A percentile compares a stretch with the other conserved stretches of the same genome.
Conservation (phyloP, 345 rosid species). For the Chamaenerion angustifolium region DNA sequence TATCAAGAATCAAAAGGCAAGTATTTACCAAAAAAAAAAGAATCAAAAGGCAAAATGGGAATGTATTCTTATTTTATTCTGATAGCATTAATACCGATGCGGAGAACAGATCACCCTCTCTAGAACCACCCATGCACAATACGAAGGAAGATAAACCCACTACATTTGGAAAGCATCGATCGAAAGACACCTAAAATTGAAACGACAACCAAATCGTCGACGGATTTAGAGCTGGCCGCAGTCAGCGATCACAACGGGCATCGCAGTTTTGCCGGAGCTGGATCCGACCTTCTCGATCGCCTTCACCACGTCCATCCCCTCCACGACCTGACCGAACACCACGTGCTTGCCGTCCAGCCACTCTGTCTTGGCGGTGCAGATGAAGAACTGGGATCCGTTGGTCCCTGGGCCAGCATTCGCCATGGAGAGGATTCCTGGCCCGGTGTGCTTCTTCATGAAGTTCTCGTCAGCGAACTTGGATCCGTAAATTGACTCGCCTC, state of each 20-base stretch:
- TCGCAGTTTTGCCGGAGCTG: conserved; percentile 17
- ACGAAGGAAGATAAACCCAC: no score
- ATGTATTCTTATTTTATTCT: no score
- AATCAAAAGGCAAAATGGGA: no score
- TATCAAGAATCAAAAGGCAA: no score
- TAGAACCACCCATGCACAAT: no score
- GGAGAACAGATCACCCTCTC: no score
- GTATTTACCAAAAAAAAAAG: no score
- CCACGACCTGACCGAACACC: conserved; percentile 30
- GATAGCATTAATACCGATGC: no score
- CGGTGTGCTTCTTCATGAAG: conserved; percentile 30
- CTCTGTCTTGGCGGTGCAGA: conserved; percentile 24
- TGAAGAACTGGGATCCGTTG: conserved; percentile 29
- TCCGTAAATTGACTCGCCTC: conserved; percentile 36
- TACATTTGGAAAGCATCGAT: no score
- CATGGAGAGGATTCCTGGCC: conserved; percentile 31
- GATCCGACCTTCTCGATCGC: conserved; percentile 25
- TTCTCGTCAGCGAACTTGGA: conserved; percentile 35
- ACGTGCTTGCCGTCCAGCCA: conserved; percentile 42
- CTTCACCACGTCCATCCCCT: conserved; percentile 28
- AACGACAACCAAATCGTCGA: neutral
- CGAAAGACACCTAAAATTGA: no score
- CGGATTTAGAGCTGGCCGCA: conserved; percentile 23
- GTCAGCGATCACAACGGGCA: conserved; percentile 20
- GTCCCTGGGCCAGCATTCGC: conserved; percentile 31